phyloP scores from a whole-genome alignment of 257 asterid species.

The Leptodermis oblonga region DNA sequence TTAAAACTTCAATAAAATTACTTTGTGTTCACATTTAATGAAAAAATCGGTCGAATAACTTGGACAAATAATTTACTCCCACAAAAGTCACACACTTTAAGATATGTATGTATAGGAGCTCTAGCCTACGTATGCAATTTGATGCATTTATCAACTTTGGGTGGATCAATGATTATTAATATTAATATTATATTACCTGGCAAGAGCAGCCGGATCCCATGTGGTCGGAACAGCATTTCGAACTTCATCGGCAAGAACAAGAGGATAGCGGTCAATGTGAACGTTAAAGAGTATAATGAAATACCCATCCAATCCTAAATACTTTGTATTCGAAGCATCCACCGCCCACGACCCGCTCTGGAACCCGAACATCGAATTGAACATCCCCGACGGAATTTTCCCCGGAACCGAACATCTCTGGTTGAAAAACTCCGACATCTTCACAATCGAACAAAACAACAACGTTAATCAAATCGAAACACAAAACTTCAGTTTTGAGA shows the following conservation, averaged over 20 bases:
- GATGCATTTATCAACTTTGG: neutral
- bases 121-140: neutral
- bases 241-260: slow-evolving; percentile 60
- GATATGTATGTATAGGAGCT: no score
- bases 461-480: neutral
- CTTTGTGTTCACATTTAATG: no score
- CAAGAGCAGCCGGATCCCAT: slow-evolving; percentile 94
- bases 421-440: slow-evolving; percentile 92
- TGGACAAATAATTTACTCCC: no score
- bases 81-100: no score
- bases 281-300: slow-evolving; percentile 53
- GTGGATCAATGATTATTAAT: neutral
- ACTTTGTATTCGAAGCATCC: slow-evolving; percentile 61
- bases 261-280: slow-evolving; percentile 66
- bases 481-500: no score
- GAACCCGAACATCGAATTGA: slow-evolving; percentile 86
- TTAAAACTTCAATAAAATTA: no score
- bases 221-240: slow-evolving; percentile 68
- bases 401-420: slow-evolving; percentile 65
- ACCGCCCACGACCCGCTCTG: slow-evolving; percentile 75
- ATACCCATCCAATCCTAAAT: slow-evolving; percentile 72
- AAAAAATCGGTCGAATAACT: no score
- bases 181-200: slow-evolving; percentile 50
- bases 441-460: neutral
- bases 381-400: slow-evolving; percentile 79